Base-by-base conservation (phyloP, 176 grass and related monocot species). In the Bonia amplexicaulis region DNA sequence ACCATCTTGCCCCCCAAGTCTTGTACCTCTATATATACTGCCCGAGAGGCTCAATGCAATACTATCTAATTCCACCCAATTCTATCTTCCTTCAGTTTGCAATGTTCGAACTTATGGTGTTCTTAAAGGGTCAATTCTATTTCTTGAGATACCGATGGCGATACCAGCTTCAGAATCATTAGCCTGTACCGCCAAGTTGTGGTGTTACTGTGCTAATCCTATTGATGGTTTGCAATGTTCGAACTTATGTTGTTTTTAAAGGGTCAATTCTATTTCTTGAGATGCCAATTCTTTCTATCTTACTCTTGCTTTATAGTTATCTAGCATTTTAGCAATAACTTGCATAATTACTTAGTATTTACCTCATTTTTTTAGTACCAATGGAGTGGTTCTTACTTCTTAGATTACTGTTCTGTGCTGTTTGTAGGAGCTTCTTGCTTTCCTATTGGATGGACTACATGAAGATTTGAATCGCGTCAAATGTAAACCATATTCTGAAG, bases 381-480 rank as follows among this genome's bases (percentile, higher is more conserved):
- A 55, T 67, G 14, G 22, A 35, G 12, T 35, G 6, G 51, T 80
- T 48, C 42, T 74, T n/a, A 51, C 41, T 80, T 48, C 42, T 74
- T n/a, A 51, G 0, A 74, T 51, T 22, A 59, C 12, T 81, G 85
- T 73, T 42, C 29, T 80, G 6, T 83, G 46, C 27, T 85, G 11
- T 61, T 53, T 88, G 3, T 80, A 99, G 96, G 96, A 99, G 78
- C 93, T 99, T 87, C 93, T 96, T 83, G 90, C 96, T 86, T 99
- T 99, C 89, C 82, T 99, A 73, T 92, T 99, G 84, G 96, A 99
- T 84, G 96, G 96, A 72, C 92, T 99, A 41, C 96, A 99, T 81
- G 96, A 99, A 89, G 96, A 96, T 91, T 89, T 99, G 72, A 99
- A 99, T 66, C 88, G 91, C 89, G 96, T 99, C 23, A 99, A 92